A percentile compares a stretch with the other conserved stretches of the same genome.
Evolutionary conservation across 305 asterid genomes (phyloP).

Genomic region (Solanum hybrid): DNA sequence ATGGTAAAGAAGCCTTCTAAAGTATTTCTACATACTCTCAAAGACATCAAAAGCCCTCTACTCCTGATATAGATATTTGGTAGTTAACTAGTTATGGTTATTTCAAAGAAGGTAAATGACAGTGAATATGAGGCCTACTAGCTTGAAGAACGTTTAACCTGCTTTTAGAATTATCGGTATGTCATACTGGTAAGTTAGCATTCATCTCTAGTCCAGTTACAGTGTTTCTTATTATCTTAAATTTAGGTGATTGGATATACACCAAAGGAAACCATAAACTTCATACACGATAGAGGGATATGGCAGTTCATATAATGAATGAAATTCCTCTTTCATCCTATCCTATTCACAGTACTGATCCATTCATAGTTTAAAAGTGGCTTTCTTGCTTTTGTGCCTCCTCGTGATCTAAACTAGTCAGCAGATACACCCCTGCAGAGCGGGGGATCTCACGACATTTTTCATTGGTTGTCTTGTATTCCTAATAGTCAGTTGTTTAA

Average conservation of each 20-base stretch:
- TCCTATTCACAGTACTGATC: neutral
- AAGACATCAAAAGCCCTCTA: neutral
- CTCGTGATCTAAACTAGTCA: neutral
- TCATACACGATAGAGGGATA: neutral
- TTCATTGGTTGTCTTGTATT: conserved; percentile 6
- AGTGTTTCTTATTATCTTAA: neutral
- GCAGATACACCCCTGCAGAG: neutral
- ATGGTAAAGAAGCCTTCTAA: neutral
- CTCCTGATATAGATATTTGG: neutral
- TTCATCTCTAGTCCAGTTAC: neutral
- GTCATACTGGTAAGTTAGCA: neutral
- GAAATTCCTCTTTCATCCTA: neutral
- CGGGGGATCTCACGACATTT: conserved; percentile 2
- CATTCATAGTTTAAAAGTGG: neutral
- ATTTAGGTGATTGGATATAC: neutral
- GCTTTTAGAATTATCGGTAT: neutral
- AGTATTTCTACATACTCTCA: neutral
- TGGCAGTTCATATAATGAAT: neutral
- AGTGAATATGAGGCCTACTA: neutral
- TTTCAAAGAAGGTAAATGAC: neutral
- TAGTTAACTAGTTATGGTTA: neutral
- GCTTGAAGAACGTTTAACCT: neutral
- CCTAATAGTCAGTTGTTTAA: conserved; percentile 7
- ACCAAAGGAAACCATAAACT: neutral
- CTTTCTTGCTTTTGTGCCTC: neutral